phyloP scores from a whole-genome alignment of 2,329 filamentous ascomycete genomes.

The Fusarium secorum region DNA sequence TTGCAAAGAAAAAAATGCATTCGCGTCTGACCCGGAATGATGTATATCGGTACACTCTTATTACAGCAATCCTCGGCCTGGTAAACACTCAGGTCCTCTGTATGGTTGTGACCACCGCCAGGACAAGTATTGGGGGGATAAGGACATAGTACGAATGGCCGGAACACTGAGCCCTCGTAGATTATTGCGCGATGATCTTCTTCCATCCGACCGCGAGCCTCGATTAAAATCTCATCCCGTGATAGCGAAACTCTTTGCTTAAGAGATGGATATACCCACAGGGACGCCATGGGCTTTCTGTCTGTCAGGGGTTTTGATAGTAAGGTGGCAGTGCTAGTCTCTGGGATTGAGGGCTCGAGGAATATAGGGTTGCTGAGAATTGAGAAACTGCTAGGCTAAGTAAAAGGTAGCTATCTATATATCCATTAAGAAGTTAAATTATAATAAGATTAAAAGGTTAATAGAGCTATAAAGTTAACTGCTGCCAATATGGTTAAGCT shows the following conservation, averaged over 20 bases:
- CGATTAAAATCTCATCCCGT: not conserved
- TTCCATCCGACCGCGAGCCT: not conserved
- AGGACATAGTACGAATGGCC: not conserved
- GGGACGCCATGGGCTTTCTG: not conserved
- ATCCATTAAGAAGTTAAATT: fast-evolving
- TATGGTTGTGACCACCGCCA: fast-evolving
- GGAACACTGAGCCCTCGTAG: not conserved
- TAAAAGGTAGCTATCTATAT: not conserved
- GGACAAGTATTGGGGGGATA: not conserved
- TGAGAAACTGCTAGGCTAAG: not conserved
- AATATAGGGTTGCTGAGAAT: not conserved
- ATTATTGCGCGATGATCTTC: fast-evolving
- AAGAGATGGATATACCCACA: fast-evolving
- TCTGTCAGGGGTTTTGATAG: fast-evolving
- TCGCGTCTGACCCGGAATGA: not conserved
- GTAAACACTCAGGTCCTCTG: not conserved
- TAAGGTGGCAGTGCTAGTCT: not conserved
- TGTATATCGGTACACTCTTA: not conserved
- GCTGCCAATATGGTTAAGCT: too few species aligned
- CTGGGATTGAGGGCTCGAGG: fast-evolving
- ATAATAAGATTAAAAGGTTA: too few species aligned
- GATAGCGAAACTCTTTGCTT: fast-evolving
- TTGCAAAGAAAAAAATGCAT: not conserved
- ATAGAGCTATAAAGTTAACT: too few species aligned
- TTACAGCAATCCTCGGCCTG: not conserved